phyloP scores from a whole-genome alignment of 495 filamentous ascomycete species.

The Xylaria palmicola region DNA sequence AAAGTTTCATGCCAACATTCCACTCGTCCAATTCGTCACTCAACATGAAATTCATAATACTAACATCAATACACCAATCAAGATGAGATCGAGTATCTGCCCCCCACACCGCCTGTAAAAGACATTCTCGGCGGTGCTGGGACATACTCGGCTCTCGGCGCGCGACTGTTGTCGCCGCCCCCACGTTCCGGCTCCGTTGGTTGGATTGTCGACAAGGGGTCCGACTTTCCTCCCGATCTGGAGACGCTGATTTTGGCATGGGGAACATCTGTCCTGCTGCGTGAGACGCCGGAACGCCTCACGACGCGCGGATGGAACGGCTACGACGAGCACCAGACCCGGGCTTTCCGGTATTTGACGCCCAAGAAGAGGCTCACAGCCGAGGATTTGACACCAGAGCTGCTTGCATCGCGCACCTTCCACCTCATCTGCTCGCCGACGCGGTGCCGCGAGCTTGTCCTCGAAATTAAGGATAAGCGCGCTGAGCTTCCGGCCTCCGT shows the following conservation, averaged over 20 bases:
- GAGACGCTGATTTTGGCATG: conserved; percentile 63
- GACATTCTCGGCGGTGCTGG: conserved; percentile 85
- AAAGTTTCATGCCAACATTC: too few species aligned
- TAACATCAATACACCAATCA: conserved; percentile 23
- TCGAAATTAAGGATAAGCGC: conserved; percentile 55
- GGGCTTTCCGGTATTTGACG: conserved; percentile 83
- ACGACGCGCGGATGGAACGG: conserved; percentile 94
- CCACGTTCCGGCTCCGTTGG: conserved; percentile 61
- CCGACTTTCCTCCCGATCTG: conserved; percentile 74
- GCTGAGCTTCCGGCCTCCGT: conserved; percentile 25
- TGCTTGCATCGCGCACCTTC: conserved; percentile 71
- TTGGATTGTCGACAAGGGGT: conserved; percentile 88
- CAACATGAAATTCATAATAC: not conserved
- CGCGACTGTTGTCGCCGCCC: conserved; percentile 75
- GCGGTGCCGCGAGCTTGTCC: conserved; percentile 73
- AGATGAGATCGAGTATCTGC: conserved; percentile 89
- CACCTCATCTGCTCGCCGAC: conserved; percentile 83
- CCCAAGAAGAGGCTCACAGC: conserved; percentile 72
- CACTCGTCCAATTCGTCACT: too few species aligned
- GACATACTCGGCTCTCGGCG: conserved; percentile 81
- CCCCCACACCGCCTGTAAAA: conserved; percentile 58
- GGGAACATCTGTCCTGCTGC: conserved; percentile 68
- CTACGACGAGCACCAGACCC: conserved; percentile 57
- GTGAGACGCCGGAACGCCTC: conserved; percentile 62
- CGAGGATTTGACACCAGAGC: conserved; percentile 41